These are phyloP conservation scores for Schwanniomyces polymorphus DNA, from an alignment of 805 yeast genomes.

Conservation along the genomic window DNA sequence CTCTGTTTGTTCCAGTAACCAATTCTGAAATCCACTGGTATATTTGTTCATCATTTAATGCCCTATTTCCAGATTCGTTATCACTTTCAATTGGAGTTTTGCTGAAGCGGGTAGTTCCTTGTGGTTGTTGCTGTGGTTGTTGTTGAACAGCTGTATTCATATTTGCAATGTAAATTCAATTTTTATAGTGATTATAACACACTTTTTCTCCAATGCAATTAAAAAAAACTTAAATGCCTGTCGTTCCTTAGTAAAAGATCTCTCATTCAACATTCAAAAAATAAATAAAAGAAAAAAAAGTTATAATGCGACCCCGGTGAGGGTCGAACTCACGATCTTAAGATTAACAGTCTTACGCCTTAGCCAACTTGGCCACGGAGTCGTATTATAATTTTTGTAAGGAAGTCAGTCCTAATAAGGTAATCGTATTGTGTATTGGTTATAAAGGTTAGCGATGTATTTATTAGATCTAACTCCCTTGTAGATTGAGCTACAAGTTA, in stretches of 20 bases:
- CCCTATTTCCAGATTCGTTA: conserved; percentile 16
- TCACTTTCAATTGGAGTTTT: conserved; percentile 3
- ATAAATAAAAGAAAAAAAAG: conserved; percentile 1
- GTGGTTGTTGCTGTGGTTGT: conserved; percentile 8
- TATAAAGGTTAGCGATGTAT: too few relatives aligned
- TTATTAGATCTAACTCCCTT: too few relatives aligned
- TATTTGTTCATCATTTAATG: conserved; percentile 69
- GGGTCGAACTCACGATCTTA: conserved; percentile 26
- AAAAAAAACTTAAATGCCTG: neutral
- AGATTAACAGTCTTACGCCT: conserved; percentile 28
- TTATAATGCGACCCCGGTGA: conserved; percentile 22
- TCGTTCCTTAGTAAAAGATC: neutral
- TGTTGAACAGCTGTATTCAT: conserved; percentile 10
- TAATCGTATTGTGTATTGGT: too few relatives aligned
- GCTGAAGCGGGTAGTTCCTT: neutral
- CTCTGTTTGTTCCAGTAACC: conserved; percentile 87
- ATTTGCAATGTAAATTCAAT: conserved; percentile 2
- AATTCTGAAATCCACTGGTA: conserved; percentile 88
- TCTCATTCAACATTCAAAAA: neutral
- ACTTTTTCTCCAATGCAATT: neutral
- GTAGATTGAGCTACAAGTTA: too few relatives aligned
- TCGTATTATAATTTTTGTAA: conserved; percentile 7
- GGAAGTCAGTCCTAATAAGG: too few relatives aligned
- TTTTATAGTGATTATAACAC: neutral
- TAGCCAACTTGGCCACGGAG: conserved; percentile 32